Evolutionary conservation across 345 rosid species (phyloP).

Genomic region (Gossypium turneri): DNA sequence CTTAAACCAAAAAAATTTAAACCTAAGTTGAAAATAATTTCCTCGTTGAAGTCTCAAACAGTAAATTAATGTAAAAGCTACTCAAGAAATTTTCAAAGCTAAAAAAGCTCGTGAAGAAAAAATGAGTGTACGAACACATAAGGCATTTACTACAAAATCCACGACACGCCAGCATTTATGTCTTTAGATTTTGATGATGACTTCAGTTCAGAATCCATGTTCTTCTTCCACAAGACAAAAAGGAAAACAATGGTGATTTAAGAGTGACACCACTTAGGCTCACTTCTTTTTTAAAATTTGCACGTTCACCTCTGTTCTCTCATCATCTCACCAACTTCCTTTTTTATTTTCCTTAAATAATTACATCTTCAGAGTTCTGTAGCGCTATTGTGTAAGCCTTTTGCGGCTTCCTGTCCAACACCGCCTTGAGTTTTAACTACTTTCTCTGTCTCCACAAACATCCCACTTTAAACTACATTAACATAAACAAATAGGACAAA

Average conservation of each 20-base stretch:
- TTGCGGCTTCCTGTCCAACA: not conserved
- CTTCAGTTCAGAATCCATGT: slow-evolving; percentile 59
- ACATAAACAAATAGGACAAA: too few relatives aligned
- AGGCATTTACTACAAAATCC: slow-evolving; percentile 40
- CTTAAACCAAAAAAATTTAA: too few relatives aligned
- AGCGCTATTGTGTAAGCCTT: not conserved
- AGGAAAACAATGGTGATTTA: slow-evolving; percentile 21
- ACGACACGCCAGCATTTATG: slow-evolving; percentile 69
- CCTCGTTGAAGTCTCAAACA: too few relatives aligned
- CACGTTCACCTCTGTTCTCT: slow-evolving; percentile 1
- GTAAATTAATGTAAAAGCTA: too few relatives aligned
- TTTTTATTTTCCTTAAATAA: not conserved
- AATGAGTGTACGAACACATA: slow-evolving; percentile 42
- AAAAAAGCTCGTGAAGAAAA: not conserved
- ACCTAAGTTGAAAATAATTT: too few relatives aligned
- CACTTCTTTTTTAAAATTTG: not conserved
- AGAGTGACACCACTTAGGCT: slow-evolving; percentile 23
- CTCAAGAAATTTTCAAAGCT: not conserved
- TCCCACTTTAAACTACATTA: not conserved
- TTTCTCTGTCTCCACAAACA: not conserved
- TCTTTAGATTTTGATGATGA: slow-evolving; percentile 59
- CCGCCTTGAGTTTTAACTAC: not conserved
- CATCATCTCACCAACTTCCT: not conserved
- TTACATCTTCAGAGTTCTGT: not conserved
- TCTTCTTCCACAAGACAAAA: slow-evolving; percentile 47